Evolutionary conservation across 2,329 filamentous ascomycete genomes (phyloP).

Genomic region (Hypoxylon sp.): DNA sequence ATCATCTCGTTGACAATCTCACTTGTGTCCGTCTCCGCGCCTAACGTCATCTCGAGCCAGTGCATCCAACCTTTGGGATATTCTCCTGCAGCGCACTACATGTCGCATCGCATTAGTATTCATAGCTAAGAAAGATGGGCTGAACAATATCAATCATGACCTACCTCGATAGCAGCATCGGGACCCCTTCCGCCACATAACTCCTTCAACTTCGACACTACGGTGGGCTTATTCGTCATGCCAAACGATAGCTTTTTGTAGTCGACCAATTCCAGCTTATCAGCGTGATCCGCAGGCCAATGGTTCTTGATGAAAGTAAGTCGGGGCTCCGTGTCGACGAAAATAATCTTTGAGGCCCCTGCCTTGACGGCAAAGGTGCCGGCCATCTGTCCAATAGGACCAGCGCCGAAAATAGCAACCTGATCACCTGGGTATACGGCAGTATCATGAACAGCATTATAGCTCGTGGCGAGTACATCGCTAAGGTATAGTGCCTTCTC

Average conservation of each 20-base stretch:
- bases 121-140: background rate
- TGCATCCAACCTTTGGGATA: constrained; percentile 74
- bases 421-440: constrained; percentile 82
- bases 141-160: background rate
- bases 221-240: constrained; percentile 70
- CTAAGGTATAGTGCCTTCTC: constrained; percentile 87
- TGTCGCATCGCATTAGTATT: constrained; percentile 1
- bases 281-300: constrained; percentile 64
- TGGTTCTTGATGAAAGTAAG: constrained; percentile 77
- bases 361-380: constrained; percentile 81
- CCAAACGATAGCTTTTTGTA: constrained; percentile 73
- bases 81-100: constrained; percentile 74
- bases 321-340: constrained; percentile 81
- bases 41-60: constrained; percentile 70
- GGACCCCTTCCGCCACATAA: constrained; percentile 80
- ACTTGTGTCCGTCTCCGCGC: constrained; percentile 86
- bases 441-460: constrained; percentile 87
- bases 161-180: constrained; percentile 71
- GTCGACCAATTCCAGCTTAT: constrained; percentile 77
- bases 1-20: constrained; percentile 88
- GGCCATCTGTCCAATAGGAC: constrained; percentile 88
- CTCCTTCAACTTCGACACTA: constrained; percentile 80
- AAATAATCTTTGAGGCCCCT: constrained; percentile 81
- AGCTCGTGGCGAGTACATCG: constrained; percentile 84
- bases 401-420: constrained; percentile 88